phyloP scores from a whole-genome alignment of 768 basidiomycete species.

The Tylopilus balloui region DNA sequence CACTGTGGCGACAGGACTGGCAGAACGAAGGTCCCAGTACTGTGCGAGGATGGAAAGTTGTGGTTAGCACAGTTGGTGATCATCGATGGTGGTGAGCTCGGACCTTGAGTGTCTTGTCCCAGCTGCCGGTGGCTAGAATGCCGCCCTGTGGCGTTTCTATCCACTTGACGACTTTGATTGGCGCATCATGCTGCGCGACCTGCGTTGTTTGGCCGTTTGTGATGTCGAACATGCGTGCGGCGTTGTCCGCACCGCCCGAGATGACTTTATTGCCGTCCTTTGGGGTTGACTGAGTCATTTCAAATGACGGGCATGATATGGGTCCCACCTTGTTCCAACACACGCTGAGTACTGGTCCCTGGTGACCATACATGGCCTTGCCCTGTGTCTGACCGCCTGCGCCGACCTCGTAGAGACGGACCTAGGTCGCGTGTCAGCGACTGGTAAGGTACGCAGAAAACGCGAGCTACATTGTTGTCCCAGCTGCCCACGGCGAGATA shows the following conservation, averaged over 20 bases:
- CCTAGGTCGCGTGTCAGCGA: conserved; percentile 42
- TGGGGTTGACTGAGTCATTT: conserved; percentile 4
- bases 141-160: conserved; percentile 70
- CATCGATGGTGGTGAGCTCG: background rate
- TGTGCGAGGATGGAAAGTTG: conserved; percentile 27
- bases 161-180: conserved; percentile 79
- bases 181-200: conserved; percentile 88
- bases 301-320: background rate
- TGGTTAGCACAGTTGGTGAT: background rate
- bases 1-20: conserved; percentile 74
- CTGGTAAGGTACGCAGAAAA: background rate
- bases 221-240: conserved; percentile 90
- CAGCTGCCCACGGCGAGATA: conserved; percentile 91
- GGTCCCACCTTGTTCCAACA: conserved; percentile 81
- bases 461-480: conserved; percentile 73
- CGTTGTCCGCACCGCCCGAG: conserved; percentile 93
- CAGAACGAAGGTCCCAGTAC: conserved; percentile 89
- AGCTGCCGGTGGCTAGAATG: conserved; percentile 88
- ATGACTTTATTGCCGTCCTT: conserved; percentile 89
- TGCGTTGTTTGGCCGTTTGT: conserved; percentile 76
- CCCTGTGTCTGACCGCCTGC: conserved; percentile 76
- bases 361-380: conserved; percentile 87
- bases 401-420: conserved; percentile 88
- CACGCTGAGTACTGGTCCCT: conserved; percentile 82
- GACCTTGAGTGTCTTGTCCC: conserved; percentile 97